A percentile compares a stretch with the other conserved stretches of the same genome.
phyloP scores from a whole-genome alignment of 176 grass and related monocot genomes.

The Bromus sterilis region DNA sequence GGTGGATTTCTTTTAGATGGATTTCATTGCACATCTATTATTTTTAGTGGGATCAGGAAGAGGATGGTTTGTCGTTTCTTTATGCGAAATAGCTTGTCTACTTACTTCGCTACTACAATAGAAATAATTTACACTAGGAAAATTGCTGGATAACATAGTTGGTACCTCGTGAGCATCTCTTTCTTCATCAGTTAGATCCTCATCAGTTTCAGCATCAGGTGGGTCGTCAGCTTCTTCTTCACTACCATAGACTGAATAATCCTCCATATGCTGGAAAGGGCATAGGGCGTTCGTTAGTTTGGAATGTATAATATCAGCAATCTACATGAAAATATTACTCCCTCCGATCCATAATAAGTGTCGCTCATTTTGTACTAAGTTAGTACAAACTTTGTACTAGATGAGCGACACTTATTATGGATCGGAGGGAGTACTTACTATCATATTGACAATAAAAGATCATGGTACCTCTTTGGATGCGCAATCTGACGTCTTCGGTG shows the following conservation, averaged over 20 bases:
- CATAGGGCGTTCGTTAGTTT: constrained; percentile 10
- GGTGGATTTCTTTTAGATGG: too few relatives aligned
- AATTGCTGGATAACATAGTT: neutral
- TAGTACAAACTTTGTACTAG: too few relatives aligned
- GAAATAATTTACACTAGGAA: neutral
- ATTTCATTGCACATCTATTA: too few relatives aligned
- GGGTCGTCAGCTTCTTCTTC: constrained; percentile 75
- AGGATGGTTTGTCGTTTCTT: too few relatives aligned
- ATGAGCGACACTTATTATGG: too few relatives aligned
- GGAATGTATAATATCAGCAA: neutral
- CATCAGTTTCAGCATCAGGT: constrained; percentile 64
- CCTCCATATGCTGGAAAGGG: constrained; percentile 54
- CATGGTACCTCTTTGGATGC: constrained; percentile 70
- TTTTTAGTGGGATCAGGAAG: too few relatives aligned
- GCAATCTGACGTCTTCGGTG: constrained; percentile 65
- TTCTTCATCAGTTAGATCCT: constrained; percentile 62
- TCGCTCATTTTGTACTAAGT: too few relatives aligned
- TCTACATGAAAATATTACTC: neutral
- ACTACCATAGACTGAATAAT: constrained; percentile 58
- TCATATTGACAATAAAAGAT: neutral
- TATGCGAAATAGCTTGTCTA: too few relatives aligned
- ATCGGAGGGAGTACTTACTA: too few relatives aligned
- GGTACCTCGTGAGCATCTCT: constrained; percentile 50
- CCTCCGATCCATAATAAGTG: too few relatives aligned
- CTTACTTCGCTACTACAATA: neutral